Conservation (phyloP, 2,329 filamentous ascomycete genomes). For the Cryphonectria radicalis region DNA sequence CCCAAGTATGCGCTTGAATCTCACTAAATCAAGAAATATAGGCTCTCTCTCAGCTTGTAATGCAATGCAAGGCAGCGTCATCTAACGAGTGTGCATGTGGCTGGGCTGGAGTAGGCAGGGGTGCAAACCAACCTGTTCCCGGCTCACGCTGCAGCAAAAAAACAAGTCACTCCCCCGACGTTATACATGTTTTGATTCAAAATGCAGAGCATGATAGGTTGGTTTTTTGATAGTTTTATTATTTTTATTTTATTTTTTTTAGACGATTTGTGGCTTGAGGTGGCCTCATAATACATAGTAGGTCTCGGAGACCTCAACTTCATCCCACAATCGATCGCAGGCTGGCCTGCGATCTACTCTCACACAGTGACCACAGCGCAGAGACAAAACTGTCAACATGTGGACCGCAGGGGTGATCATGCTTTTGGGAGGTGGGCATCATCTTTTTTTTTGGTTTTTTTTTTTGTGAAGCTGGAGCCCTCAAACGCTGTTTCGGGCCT, state of each 20-base stretch:
- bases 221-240: not conserved
- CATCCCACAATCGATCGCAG: not conserved
- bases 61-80: conserved; percentile 11
- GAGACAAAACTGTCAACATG: not conserved
- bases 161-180: not conserved
- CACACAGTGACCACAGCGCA: not conserved
- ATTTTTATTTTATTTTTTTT: no score
- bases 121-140: not conserved
- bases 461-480: not conserved
- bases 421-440: not conserved
- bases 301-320: not conserved
- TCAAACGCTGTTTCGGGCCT: not conserved
- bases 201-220: not conserved
- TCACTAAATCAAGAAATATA: not conserved
- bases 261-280: not conserved
- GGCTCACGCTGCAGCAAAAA: not conserved
- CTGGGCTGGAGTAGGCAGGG: conserved; percentile 11
- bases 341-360: not conserved
- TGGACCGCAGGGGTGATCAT: not conserved
- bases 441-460: not conserved
- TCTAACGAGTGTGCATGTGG: conserved; percentile 9
- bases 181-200: not conserved
- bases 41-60: not conserved
- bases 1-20: not conserved
- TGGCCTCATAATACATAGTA: not conserved